Percentiles rank a stretch among this genome's conserved stretches.
Conservation (phyloP, 108 stramenopile species). For the Nitzschia sp. region DNA sequence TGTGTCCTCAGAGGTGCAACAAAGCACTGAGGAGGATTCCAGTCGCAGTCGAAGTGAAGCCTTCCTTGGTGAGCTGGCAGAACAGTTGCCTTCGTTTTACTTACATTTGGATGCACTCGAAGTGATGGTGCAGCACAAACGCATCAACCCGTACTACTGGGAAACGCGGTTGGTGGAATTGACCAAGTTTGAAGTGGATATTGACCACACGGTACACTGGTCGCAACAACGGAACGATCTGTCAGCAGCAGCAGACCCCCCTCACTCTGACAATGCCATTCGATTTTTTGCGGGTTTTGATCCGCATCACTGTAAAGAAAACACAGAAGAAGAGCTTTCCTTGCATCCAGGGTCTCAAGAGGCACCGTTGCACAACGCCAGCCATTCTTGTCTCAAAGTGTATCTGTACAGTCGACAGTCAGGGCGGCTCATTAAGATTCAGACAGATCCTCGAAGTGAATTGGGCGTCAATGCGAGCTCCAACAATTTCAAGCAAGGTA, state of each 20-base stretch:
- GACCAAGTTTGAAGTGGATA: slow-evolving; percentile 41
- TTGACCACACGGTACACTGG: slow-evolving; percentile 24
- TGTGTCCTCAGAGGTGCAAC: background rate
- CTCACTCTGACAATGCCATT: slow-evolving; percentile 9
- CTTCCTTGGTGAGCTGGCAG: slow-evolving; percentile 30
- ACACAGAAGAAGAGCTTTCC: background rate
- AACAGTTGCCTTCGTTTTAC: slow-evolving; percentile 45
- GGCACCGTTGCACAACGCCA: background rate
- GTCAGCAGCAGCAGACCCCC: background rate
- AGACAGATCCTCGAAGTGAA: slow-evolving; percentile 45
- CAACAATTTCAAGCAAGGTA: slow-evolving; percentile 53
- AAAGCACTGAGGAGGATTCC: background rate
- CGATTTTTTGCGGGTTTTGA: slow-evolving; percentile 34
- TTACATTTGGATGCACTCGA: slow-evolving; percentile 54
- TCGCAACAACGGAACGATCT: background rate
- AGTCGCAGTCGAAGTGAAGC: background rate
- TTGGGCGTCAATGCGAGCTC: slow-evolving; percentile 41
- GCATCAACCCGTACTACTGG: slow-evolving; percentile 47
- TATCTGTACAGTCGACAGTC: slow-evolving; percentile 56
- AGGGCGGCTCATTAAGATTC: slow-evolving; percentile 51
- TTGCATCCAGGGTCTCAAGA: background rate
- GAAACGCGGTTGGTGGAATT: slow-evolving; percentile 60
- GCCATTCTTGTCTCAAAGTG: slow-evolving; percentile 1
- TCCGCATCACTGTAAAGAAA: slow-evolving; percentile 19
- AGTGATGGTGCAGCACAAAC: slow-evolving; percentile 29